These are phyloP conservation scores for Eremothecium gossypii DNA, from an alignment of 1,139 yeast genomes.

Conservation along the genomic window DNA sequence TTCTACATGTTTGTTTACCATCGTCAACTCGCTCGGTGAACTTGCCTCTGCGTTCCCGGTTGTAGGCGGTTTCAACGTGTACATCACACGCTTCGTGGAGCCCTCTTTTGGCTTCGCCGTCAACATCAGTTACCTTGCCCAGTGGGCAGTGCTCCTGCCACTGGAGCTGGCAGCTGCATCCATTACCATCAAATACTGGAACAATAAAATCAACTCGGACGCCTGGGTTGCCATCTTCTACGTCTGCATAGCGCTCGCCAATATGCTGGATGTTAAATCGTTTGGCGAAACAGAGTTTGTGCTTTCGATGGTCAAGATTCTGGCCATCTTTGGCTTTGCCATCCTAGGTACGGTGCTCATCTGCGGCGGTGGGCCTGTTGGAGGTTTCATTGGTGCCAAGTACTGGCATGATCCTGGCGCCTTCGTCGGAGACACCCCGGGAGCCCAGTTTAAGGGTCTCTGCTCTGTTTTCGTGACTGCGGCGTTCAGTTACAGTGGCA, in stretches of 20 bases:
- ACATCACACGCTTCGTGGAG: slow-evolving; percentile 55
- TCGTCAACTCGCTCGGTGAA: slow-evolving; percentile 63
- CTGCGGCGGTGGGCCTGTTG: slow-evolving; percentile 62
- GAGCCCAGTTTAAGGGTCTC: slow-evolving; percentile 44
- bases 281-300: slow-evolving; percentile 63
- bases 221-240: slow-evolving; percentile 62
- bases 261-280: slow-evolving; percentile 53
- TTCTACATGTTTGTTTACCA: slow-evolving; percentile 48
- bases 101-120: slow-evolving; percentile 70
- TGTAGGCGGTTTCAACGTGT: slow-evolving; percentile 63
- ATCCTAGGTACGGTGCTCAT: slow-evolving; percentile 59
- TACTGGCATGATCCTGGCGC: slow-evolving; percentile 64
- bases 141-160: slow-evolving; percentile 63
- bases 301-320: slow-evolving; percentile 49
- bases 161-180: slow-evolving; percentile 66
- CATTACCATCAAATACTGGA: slow-evolving; percentile 60
- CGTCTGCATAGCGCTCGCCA: slow-evolving; percentile 45
- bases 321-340: slow-evolving; percentile 58
- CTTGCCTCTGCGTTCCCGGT: slow-evolving; percentile 59
- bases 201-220: slow-evolving; percentile 44
- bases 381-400: slow-evolving; percentile 50
- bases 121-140: slow-evolving; percentile 62
- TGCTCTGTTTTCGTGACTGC: slow-evolving; percentile 46
- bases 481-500: slow-evolving; percentile 44
- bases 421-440: slow-evolving; percentile 41